Base-by-base conservation (phyloP, 352 stramenopile species). In the Halophytophthora polymorphica region DNA sequence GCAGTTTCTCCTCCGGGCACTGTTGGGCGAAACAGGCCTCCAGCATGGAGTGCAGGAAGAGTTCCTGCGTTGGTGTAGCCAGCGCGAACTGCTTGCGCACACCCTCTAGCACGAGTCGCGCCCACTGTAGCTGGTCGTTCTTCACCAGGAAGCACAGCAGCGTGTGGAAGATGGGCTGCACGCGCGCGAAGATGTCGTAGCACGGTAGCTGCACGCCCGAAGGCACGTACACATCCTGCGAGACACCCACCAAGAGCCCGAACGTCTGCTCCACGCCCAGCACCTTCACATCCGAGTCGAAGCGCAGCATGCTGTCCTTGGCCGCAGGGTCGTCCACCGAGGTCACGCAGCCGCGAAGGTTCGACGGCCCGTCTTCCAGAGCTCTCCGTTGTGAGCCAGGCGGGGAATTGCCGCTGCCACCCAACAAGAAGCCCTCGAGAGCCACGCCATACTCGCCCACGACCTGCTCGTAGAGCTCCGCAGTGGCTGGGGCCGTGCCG, bases 131-230 rank as follows among this genome's bases (percentile, higher is more conserved):
- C 57, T 93, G 83, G 10, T 73, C 50, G 38, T 88, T 85, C 37
- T 73, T 56, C n/a, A 90, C 77, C 2, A 90, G 54, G 31, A 85
- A 77, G 31, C 72, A 79, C 35, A 94, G 41, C 14, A 90, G 35
- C 17, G 71, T 83, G 61, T 94, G 83, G 49, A 90, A 83, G 44
- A 94, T 79, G 14, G 83, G 83, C 56, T 94, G 83, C 34, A 91
- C 81, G 29, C 83, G 83, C 13, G 66, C 56, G 33, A 90, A 89
- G 3, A 92, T 46, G 40, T 94, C 83, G 41, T 88, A 94, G 41
- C 82, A 86, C 6, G 78, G 76, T 13, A 85, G 50, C 3, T 68
- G 53, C 10, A 82, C 56, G 2, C 77, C 77, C 2, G 78, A 83
- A 1, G 82, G 80, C 34, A 84, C 77, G 60, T 91, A 94, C 18